Evolutionary conservation across 2,329 filamentous ascomycete species (phyloP).

Genomic region (Sporothrix euskadiensis): DNA sequence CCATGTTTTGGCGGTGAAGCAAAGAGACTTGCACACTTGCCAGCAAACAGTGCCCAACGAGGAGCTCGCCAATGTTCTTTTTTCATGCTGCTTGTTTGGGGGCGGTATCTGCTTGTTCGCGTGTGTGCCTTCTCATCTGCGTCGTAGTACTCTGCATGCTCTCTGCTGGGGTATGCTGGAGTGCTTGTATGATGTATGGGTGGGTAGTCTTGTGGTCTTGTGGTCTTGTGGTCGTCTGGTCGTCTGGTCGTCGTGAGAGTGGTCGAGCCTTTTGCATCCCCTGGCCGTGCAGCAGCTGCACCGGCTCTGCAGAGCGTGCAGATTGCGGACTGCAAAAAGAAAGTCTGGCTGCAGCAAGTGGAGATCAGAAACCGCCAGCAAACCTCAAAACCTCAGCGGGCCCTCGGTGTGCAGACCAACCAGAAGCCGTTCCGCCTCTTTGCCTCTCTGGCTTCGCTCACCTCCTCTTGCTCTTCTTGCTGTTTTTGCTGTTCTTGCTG

Average conservation of each 20-base stretch:
- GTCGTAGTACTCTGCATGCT: background rate
- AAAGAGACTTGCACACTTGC: background rate
- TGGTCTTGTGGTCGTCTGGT: background rate
- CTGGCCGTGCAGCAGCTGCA: constrained; percentile 5
- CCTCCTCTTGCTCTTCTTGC: constrained; percentile 7
- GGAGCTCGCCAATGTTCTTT: background rate
- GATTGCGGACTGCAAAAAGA: background rate
- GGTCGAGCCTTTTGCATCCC: constrained; percentile 2
- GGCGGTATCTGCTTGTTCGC: background rate
- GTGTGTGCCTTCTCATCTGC: background rate
- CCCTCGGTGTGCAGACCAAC: constrained; percentile 31
- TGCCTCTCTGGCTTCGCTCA: background rate
- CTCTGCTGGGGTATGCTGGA: background rate
- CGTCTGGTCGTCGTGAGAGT: background rate
- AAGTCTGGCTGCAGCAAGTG: background rate
- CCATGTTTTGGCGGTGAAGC: constrained; percentile 23
- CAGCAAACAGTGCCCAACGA: constrained; percentile 17
- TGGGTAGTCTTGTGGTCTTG: background rate
- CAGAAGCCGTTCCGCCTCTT: constrained; percentile 30
- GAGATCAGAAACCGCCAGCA: constrained; percentile 12
- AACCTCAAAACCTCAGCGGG: background rate
- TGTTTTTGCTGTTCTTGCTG: background rate
- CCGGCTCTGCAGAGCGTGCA: background rate
- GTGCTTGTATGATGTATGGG: background rate
- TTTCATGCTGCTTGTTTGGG: background rate